Conservation (phyloP, 2,329 filamentous ascomycete genomes). For the Aspergillus novoparasiticus region DNA sequence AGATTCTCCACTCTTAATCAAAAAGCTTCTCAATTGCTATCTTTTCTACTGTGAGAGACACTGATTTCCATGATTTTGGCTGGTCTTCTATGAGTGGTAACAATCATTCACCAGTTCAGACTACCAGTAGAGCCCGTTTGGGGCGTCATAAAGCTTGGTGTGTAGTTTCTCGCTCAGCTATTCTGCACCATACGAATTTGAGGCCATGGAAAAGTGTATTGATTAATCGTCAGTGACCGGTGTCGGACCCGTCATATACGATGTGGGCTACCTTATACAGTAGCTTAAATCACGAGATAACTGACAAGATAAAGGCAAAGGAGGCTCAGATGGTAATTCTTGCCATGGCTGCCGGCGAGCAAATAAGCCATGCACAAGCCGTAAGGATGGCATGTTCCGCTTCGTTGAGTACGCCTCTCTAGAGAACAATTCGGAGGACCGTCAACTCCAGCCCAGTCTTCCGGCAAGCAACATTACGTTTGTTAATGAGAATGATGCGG, state of each 20-base stretch:
- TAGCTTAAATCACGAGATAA: not conserved
- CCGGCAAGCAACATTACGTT: not conserved
- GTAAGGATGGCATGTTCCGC: not conserved
- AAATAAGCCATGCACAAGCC: not conserved
- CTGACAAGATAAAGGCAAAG: not conserved
- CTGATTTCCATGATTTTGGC: not conserved
- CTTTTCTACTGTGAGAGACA: not conserved
- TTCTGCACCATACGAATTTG: not conserved
- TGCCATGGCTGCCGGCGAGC: not conserved
- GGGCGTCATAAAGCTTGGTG: not conserved
- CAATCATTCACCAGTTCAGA: not conserved
- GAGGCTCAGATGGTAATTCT: not conserved
- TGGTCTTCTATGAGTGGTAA: not conserved
- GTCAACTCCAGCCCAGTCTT: not conserved
- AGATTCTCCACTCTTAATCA: not conserved
- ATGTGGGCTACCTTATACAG: not conserved
- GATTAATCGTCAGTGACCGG: not conserved
- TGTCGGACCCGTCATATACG: conserved; percentile 1
- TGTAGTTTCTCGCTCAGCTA: not conserved
- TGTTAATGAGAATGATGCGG: not conserved
- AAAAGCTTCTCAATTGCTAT: not conserved
- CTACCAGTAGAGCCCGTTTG: not conserved
- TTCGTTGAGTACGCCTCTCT: not conserved
- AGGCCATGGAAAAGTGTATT: not conserved
- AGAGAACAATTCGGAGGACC: not conserved